Evolutionary conservation across 2,329 filamentous ascomycete species (phyloP), one percentile per base, ranked within the genome.

Genomic region (Xylariaceae sp.): DNA sequence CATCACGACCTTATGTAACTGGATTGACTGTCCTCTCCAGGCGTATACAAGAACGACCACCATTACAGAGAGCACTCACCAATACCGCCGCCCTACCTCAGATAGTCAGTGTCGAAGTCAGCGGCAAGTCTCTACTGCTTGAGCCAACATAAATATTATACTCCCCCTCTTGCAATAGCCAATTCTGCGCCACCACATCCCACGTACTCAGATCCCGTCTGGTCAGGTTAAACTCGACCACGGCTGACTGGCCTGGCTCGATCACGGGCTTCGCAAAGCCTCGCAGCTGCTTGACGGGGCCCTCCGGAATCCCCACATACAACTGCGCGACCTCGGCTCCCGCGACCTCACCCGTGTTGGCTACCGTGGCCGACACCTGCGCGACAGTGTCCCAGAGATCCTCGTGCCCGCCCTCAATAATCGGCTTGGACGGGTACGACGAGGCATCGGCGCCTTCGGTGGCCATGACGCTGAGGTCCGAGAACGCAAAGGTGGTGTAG

Each of bases 321-420:
- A 87, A 63, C 69, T 89, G 85, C 0, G 78, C 70, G 0, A 87
- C 78, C 49, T 85, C 81, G 41, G 83, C 81, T 22, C 83, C 85
- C 0, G 65, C 62, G 0, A 81, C 65, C 0, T 55, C 57, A 17
- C 85, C 85, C 2, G 71, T 80, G 65, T 93, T 90, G 41, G 72
- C 77, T 30, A 90, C 67, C 1, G 69, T 79, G 0, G 78, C 76
- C 0, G 77, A 76, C 13, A 84, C 76, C 6, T 61, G 64, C 1
- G 64, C 68, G 0, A 73, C 58, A 1, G 53, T 49, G n/a, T 73
- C 67, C 55, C 67, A 74, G n/a, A 77, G 66, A 41, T 73, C 69
- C 4, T 62, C 58, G 4, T 63, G 64, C 1, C 72, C 72, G 12
- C 72, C 73, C 9, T 71, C 60, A 1, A 62, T 54, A 17, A 68